Base-by-base conservation (phyloP, 2,329 filamentous ascomycete species). In the Sporothrix humicola region DNA sequence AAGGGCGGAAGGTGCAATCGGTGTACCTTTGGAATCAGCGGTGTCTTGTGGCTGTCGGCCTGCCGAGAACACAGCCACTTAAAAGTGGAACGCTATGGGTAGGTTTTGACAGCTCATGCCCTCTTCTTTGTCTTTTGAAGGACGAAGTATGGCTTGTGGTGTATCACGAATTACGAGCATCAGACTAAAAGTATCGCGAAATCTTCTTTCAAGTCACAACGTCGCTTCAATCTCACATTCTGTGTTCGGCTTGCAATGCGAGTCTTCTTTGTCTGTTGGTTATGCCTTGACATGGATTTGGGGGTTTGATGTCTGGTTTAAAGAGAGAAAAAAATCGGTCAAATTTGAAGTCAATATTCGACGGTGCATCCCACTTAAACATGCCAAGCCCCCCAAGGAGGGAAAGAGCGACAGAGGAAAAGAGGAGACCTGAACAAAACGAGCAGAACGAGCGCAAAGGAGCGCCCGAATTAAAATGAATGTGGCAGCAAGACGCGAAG, bases 11-110 rank as follows among this genome's bases (percentile, higher is more conserved):
- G 69, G 70, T 54, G 58, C 46, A 61, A 66, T 44, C 58, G 31
- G 31, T 6, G 31, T 52, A 9, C 10, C 26, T 46, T 44, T 65
- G 37, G 42, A 66, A 26, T 66, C 61, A 66, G 12, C n/a, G 20
- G 61, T 66, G 37, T 66, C 61, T 48, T 37, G 61, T 48, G 61
- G n/a, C 9, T 23, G 59, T 44, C 37, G 42, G 9, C 61, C 42
- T 46, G 48, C 59, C 71, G 42, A 72, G 61, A 72, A 68, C 71
- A 68, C 61, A 68, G 71, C 71, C 71, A 72, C 71, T 50, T 7
- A 52, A n/a, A 50, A 50, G 26, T 37, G 65, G 65, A 46, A 6
- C 46, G 31, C 42, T 23, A 26, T 17, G 13, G 15, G 15, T 8
- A 48, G 42, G n/a, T 17, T 26, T 26, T 15, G 61, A 37, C 31